Evolutionary conservation across 768 basidiomycete species (phyloP).

Genomic region (Lactifluus pinguis): DNA sequence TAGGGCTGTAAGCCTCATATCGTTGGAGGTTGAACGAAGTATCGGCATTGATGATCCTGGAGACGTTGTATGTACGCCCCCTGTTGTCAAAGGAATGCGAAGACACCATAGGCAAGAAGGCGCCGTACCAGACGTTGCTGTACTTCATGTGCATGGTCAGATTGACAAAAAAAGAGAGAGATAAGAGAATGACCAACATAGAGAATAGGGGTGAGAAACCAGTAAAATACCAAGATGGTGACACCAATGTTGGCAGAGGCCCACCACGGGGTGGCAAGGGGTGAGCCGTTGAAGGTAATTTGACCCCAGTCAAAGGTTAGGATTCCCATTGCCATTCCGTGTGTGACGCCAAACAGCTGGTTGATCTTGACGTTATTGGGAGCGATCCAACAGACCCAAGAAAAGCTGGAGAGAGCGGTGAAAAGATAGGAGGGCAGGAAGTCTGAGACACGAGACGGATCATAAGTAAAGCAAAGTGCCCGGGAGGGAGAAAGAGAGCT

Average conservation of each 20-base stretch:
- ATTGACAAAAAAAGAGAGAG: not conserved
- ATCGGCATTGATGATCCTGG: slow-evolving; percentile 43
- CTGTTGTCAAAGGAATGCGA: slow-evolving; percentile 56
- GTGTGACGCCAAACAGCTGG: slow-evolving; percentile 60
- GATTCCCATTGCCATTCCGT: slow-evolving; percentile 46
- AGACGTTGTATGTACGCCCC: slow-evolving; percentile 48
- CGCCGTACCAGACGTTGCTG: slow-evolving; percentile 46
- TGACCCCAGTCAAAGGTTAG: slow-evolving; percentile 80
- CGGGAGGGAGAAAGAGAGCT: slow-evolving; percentile 70
- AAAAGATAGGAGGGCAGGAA: too few species aligned
- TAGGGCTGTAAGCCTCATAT: slow-evolving; percentile 50
- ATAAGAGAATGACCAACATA: slow-evolving; percentile 27
- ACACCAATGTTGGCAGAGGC: slow-evolving; percentile 60
- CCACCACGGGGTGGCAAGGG: slow-evolving; percentile 79
- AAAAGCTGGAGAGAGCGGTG: slow-evolving; percentile 28
- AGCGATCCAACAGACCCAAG: slow-evolving; percentile 57
- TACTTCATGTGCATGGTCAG: slow-evolving; percentile 24
- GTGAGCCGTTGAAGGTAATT: slow-evolving; percentile 59
- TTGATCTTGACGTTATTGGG: slow-evolving; percentile 64
- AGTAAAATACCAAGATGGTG: slow-evolving; percentile 64
- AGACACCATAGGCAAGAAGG: slow-evolving; percentile 42
- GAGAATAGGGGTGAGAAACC: slow-evolving; percentile 52
- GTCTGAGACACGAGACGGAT: too few species aligned
- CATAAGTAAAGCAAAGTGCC: slow-evolving; percentile 28
- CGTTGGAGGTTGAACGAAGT: slow-evolving; percentile 45